Evolutionary conservation across 805 yeast species (phyloP), one percentile per base, ranked within the genome.

Genomic region (Metahyphopichia silvanorum): DNA sequence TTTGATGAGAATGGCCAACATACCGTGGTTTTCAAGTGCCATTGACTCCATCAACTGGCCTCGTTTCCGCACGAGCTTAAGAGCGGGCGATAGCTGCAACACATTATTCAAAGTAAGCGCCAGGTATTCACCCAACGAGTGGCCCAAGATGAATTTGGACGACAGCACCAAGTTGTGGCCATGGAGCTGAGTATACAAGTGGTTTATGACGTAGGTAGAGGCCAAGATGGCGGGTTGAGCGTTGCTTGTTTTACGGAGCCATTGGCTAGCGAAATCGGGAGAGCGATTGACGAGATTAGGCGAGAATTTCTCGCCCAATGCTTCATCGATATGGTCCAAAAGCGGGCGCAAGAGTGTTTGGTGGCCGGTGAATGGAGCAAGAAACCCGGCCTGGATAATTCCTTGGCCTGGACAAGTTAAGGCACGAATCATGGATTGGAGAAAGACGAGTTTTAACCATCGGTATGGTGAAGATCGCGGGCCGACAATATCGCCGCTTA

Each of bases 181-280:
- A 12, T 45, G 37, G 5, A 35, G 31, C 14, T 43, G 32, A 5
- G 47, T 43, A 13, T 57, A 5, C 9, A 55, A 29, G 15, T 51
- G 43, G 37, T 43, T 44, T 7, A 60, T 49, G 4, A 64, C 49
- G 31, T 47, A 55, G 16, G 74, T 60, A 4, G 74, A 51, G 2
- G 70, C 57, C 19, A 75, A 51, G 8, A 75, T 66, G 16, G 78
- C 69, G 3, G 80, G 80, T 56, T 76, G 82, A 15, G 79, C 78
- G 43, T 69, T 58, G 25, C 66, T 53, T 0, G 78, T 73, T 17
- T 53, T 43, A 8, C 33, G 19, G 14, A 57, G 28, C 60, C 63
- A 59, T 5, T 31, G 11, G 11, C 34, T 35, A 6, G 40, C 37
- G 26, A 27, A 37, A 13, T 27, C 37, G 19, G 35, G 37, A 31